These are phyloP conservation scores for Geoglossum cookeanum DNA, from an alignment of 2,329 filamentous ascomycete genomes.

Conservation along the genomic window DNA sequence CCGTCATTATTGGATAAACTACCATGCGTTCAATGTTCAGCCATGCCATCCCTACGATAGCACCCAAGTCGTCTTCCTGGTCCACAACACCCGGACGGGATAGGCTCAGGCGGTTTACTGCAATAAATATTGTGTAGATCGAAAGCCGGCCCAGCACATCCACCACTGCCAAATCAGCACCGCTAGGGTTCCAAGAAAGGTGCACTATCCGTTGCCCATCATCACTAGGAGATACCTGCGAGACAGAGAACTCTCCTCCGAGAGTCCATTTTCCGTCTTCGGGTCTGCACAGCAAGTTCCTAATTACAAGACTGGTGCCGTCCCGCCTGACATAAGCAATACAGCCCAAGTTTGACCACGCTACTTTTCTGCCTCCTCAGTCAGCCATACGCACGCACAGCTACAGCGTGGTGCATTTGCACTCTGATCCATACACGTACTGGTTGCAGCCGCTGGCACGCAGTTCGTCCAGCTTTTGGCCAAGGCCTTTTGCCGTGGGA, in stretches of 20 bases:
- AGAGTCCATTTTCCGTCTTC: slow-evolving; percentile 57
- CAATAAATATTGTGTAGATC: slow-evolving; percentile 51
- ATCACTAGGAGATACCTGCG: slow-evolving; percentile 40
- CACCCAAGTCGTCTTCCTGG: slow-evolving; percentile 51
- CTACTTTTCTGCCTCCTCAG: slow-evolving; percentile 40
- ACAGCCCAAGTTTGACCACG: slow-evolving; percentile 75
- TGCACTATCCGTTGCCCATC: slow-evolving; percentile 54
- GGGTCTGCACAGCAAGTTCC: slow-evolving; percentile 49
- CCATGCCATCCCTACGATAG: slow-evolving; percentile 76
- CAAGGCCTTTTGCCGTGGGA: slow-evolving; percentile 44
- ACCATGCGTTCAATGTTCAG: slow-evolving; percentile 38
- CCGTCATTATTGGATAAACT: neutral
- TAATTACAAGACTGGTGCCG: slow-evolving; percentile 50
- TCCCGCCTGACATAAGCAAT: slow-evolving; percentile 65
- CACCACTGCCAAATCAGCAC: slow-evolving; percentile 64
- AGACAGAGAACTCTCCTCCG: slow-evolving; percentile 47
- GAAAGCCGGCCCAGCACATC: slow-evolving; percentile 62
- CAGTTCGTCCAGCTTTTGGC: slow-evolving; percentile 57
- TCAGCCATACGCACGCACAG: neutral
- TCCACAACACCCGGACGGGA: slow-evolving; percentile 47
- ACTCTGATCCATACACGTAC: slow-evolving; percentile 31
- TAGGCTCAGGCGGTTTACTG: slow-evolving; percentile 51
- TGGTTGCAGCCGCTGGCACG: slow-evolving; percentile 60
- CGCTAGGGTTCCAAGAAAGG: slow-evolving; percentile 61
- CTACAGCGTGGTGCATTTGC: neutral